Evolutionary conservation across 768 basidiomycete species (phyloP), one percentile per base, ranked within the genome.

Genomic region (Amanita jacksonii): DNA sequence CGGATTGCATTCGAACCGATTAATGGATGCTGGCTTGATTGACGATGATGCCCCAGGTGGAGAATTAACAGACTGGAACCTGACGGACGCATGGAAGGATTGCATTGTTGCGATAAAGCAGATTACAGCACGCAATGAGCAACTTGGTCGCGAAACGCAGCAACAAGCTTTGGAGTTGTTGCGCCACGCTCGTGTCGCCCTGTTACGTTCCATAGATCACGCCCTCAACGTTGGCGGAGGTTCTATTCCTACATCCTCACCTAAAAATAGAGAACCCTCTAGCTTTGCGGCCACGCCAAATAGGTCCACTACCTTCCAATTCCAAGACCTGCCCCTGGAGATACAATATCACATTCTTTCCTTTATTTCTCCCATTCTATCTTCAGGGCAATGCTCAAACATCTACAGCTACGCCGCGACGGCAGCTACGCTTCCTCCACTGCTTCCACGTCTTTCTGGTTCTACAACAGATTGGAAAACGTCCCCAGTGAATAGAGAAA

Each of bases 311-410:
- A 27, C 16, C 22, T 66, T 65, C 48, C 57, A 63, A 5, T 70
- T 75, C 52, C 46, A 37, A 24, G 40, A 54, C 20, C 58, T 84
- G 9, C 82, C 82, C 2, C 58, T 57, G 7, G 81, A 84, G 55
- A 60, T 84, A 5, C 71, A 74, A 44, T 67, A 75, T 8, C 55
- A 77, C 54, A 72, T 79, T 28, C 65, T 83, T 25, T 71, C 76
- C 9, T 72, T 73, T 52, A 58, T 80, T 16, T 73, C 77, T 3
- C 79, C 79, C 12, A 63, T 57, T 0, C 68, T 84, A 39, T 80
- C 80, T 13, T 54, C 67, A 15, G 58, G 62, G 1, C 81, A 84
- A 51, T 70, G 71, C 16, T 62, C 72, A 49, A 70, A 70, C 6
- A 68, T 84, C 24, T 70, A 66, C 49, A 56, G 53, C 23, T 81